These are phyloP conservation scores for Tritrichomonas foetus DNA, from an alignment of 208 protist genomes.

Conservation along the genomic window DNA sequence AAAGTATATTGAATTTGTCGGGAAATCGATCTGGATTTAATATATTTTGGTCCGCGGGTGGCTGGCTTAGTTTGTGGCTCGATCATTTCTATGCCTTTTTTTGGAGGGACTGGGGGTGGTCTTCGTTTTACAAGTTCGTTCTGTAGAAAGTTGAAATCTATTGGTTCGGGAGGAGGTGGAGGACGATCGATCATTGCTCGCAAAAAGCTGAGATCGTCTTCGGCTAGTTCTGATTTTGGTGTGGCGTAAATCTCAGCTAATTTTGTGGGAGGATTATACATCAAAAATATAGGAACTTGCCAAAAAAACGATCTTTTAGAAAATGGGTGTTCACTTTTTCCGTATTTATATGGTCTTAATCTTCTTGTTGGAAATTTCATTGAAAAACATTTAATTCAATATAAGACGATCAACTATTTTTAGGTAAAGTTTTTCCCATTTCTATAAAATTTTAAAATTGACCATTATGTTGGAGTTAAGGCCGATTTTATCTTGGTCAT, in stretches of 20 bases:
- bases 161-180: neutral
- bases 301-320: no score
- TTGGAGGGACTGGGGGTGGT: neutral
- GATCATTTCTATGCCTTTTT: neutral
- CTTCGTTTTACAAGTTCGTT: neutral
- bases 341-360: no score
- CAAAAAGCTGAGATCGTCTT: neutral
- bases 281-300: no score
- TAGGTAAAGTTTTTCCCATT: no score
- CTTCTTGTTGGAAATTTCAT: no score
- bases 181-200: neutral
- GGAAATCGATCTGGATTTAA: neutral
- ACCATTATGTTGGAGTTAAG: no score
- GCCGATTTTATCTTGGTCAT: no score
- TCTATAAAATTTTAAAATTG: no score
- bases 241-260: conserved; percentile 11
- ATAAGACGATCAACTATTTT: no score
- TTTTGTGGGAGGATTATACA: no score
- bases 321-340: no score
- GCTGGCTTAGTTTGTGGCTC: conserved; percentile 29
- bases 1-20: neutral
- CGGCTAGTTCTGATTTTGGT: neutral
- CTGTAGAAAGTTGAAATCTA: conserved; percentile 25
- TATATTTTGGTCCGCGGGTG: neutral
- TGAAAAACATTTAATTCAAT: no score